Evolutionary conservation across 2,329 filamentous ascomycete genomes (phyloP), one percentile per base, ranked within the genome.

Genomic region (Rutstroemia sp.): DNA sequence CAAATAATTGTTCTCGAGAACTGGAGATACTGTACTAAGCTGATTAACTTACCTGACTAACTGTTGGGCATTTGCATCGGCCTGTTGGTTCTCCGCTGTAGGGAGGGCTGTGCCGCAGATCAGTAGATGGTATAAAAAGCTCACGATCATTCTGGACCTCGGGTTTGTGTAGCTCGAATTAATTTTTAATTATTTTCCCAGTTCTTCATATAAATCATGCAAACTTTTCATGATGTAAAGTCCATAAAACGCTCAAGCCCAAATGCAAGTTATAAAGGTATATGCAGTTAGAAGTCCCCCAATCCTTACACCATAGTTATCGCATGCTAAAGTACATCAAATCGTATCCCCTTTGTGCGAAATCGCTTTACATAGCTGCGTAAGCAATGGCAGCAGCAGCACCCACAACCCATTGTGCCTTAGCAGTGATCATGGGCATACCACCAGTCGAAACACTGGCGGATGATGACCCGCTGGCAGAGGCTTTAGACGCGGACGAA

Each of bases 341-440:
- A 42, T 17, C 8, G 16, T 17, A 19, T 42, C 16, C 17, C 17
- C 17, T 10, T 42, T 5, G n/a, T 6, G 9, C 25, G 16, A 34
- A 17, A 42, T 42, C n/a, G 17, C 17, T 19, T 54, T 54, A 64
- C 56, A 65, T 51, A 3, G 59, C 64, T 27, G 60, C 62, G 44
- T 60, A 56, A n/a, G 58, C 64, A 39, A 61, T 62, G 73, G 19
- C 64, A 6, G 57, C 63, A 4, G 62, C 64, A 2, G 61, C 61
- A 48, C 63, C 63, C 34, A 65, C 8, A 46, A 60, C 42, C 63
- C 63, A 65, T 38, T 56, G 52, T 39, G 63, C 63, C 48, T 63
- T 64, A 5, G 61, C 61, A 51, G 64, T 67, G 25, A 62, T 57
- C 63, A 64, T 62, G 3, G 65, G 56, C 46, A 63, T 57, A n/a